Evolutionary conservation across 768 basidiomycete species (phyloP).

Genomic region (Epithele typhae): DNA sequence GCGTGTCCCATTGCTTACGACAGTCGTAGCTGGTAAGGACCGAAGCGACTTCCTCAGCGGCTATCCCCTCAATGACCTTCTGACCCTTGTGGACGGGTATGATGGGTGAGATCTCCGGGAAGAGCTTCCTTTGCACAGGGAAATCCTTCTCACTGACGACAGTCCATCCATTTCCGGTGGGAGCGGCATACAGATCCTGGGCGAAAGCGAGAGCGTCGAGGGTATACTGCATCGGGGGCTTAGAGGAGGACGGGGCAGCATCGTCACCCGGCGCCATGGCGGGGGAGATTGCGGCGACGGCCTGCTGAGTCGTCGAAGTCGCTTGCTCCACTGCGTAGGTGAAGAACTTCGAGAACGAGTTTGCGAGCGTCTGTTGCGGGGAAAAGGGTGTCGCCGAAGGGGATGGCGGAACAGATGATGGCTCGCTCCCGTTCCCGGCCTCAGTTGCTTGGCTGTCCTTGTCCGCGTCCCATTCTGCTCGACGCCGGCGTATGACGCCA

Average conservation of each 20-base stretch:
- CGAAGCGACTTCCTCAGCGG: constrained; percentile 85
- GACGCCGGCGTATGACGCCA: constrained; percentile 60
- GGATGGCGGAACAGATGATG: constrained; percentile 5
- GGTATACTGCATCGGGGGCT: constrained; percentile 74
- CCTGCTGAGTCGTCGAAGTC: constrained; percentile 66
- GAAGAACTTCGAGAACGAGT: constrained; percentile 68
- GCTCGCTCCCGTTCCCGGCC: not conserved
- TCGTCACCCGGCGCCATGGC: constrained; percentile 38
- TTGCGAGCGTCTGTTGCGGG: constrained; percentile 61
- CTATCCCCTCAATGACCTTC: constrained; percentile 90
- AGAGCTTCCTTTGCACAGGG: constrained; percentile 69
- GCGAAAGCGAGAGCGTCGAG: constrained; percentile 80
- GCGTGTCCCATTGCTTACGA: constrained; percentile 83
- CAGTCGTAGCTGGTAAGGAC: constrained; percentile 67
- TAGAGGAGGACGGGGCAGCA: constrained; percentile 46
- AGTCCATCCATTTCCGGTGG: constrained; percentile 64
- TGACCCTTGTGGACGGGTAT: constrained; percentile 85
- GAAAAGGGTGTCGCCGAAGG: constrained; percentile 34
- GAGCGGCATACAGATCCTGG: constrained; percentile 60
- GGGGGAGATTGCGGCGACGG: constrained; percentile 75
- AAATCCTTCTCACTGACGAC: constrained; percentile 73
- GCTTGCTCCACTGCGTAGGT: constrained; percentile 74
- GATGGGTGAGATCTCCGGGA: constrained; percentile 69
- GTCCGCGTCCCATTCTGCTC: constrained; percentile 69
- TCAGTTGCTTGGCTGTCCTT: constrained; percentile 21